Base-by-base conservation (phyloP, 1,284 basidiomycete genomes). In the Cystobasidium slooffiae region DNA sequence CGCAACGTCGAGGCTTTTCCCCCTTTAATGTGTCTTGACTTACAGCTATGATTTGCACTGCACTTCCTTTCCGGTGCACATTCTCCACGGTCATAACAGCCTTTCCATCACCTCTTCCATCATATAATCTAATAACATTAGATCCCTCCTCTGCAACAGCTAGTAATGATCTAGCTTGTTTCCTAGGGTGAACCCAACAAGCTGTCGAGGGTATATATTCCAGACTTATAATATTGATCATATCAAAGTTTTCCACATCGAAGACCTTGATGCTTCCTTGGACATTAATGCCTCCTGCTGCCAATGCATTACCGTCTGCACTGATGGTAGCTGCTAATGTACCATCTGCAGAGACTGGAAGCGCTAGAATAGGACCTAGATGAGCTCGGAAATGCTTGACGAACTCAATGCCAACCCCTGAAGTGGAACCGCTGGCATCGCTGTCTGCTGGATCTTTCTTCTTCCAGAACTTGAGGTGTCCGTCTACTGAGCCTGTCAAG, bases 381-480 rank as follows among this genome's bases (percentile, higher is more conserved):
- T 97, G 95, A 1, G 97, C 94, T 53, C 96, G 89, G 83, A 84
- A 84, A 79, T 93, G 90, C 83, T 97, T 95, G 75, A 95, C 92
- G 80, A 94, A 95, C 52, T 73, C 70, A 16, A 73, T 59, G 3
- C 70, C 70, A 20, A 73, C 70, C 10, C 70, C 70, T 6, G 68
- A 70, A 8, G 62, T 55, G 1, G 52, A 43, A 2, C 70, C 70
- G 20, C 16, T 47, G 9, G 52, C 70, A 31, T 65, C 62, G 5
- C 39, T 47, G 41, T 64, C 67, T 41, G 59, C 39, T 16, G 58
- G 65, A 55, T 72, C 91, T 83, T 97, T 94, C 84, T 99, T 99
- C 86, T 97, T 98, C 97, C 97, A 99, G 39, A 99, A 85, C 83
- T 99, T 99, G 79, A 99, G 84, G 83, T 96, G 92, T 0, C 97